A percentile compares a stretch with the other conserved stretches of the same genome.
phyloP scores from a whole-genome alignment of 352 stramenopile genomes.

The Phytophthora agathidicida region DNA sequence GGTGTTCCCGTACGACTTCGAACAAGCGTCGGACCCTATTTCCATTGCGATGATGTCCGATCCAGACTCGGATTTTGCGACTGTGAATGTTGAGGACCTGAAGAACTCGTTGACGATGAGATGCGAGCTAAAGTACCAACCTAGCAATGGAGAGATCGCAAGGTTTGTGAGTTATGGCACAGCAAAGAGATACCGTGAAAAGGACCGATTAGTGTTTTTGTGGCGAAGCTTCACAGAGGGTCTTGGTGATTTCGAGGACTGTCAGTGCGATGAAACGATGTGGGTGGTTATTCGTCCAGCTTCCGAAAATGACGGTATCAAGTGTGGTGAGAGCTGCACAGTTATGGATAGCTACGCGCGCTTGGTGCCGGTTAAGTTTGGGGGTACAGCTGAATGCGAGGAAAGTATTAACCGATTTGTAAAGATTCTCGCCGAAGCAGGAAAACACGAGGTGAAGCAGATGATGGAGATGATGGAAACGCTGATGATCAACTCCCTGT shows the following conservation, averaged over 20 bases:
- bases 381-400: neutral
- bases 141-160: neutral
- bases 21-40: constrained; percentile 5
- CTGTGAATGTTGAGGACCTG: neutral
- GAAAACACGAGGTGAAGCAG: constrained; percentile 19
- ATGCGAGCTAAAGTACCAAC: constrained; percentile 23
- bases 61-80: neutral
- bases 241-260: constrained; percentile 26
- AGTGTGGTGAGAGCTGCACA: neutral
- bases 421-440: constrained; percentile 20
- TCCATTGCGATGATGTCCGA: constrained; percentile 17
- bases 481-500: constrained; percentile 16
- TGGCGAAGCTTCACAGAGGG: constrained; percentile 48
- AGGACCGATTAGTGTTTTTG: constrained; percentile 43
- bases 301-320: neutral
- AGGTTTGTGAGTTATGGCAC: constrained; percentile 17
- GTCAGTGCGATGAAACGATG: constrained; percentile 50
- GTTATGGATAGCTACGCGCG: constrained; percentile 38
- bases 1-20: constrained; percentile 11
- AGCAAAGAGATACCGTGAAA: constrained; percentile 41
- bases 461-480: constrained; percentile 26
- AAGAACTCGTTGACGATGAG: constrained; percentile 33
- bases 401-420: constrained; percentile 21
- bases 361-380: constrained; percentile 25
- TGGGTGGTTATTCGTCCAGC: constrained; percentile 42